Evolutionary conservation across 257 asterid species (phyloP), one percentile per base, ranked within the genome.

Genomic region (Solanum rostratum): DNA sequence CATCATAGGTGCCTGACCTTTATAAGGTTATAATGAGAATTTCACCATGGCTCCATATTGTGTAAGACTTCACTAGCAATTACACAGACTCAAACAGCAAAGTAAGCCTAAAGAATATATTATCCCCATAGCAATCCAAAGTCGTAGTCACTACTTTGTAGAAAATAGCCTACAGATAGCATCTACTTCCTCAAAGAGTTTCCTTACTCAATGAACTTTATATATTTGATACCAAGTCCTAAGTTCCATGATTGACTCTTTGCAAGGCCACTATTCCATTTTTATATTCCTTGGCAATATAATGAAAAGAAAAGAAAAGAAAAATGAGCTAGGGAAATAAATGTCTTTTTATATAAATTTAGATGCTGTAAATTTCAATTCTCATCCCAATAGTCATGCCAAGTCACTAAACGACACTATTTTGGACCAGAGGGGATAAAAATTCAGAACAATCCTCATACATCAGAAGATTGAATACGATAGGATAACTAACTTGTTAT

Each of bases 401-500:
- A 46, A 46, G 7, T 46, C 81, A 74, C 60, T 0, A 76, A 76
- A 39, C 49, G 24, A 29, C 43, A 74, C 27, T 76, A 49, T 49
- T 76, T 76, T 46, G 10, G 41, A 46, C 43, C 1, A 27, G 10
- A 46, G 24, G 33, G 11, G 30, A 15, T 7, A 73, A 49, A 10
- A 46, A 8, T 24, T 41, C 57, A 73, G 39, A 39, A 76, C 81
- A 76, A 46, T 76, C 81, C 43, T 46, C 60, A 76, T 8, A 8
- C 50, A 49, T 76, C 82, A 76, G 16, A 76, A 76, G 27, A 76
- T 49, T 76, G 62, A 76, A 49, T 76, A 9, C 41, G 82, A 50
- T 76, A 49, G 57, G 14, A 5, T 12, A 85, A 78, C 95, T 92
- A 85, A 93, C 98, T 95, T 80, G 97, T 87, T 54, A 94, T 92